phyloP scores from a whole-genome alignment of 192 early-diverging fungal genomes.

The Powellomyces hirtus region DNA sequence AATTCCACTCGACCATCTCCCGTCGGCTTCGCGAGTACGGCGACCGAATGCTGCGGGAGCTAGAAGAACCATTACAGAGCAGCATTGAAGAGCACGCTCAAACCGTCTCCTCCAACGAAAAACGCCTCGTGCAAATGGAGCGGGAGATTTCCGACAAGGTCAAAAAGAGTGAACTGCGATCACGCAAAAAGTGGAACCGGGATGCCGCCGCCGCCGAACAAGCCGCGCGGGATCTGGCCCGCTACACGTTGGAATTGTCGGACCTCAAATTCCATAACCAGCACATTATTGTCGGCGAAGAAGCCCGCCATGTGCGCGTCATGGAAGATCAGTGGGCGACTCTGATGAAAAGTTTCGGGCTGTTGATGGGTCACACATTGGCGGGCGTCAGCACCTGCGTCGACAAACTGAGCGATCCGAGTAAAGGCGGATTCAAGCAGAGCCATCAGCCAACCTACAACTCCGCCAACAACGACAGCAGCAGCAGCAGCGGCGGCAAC shows the following conservation, averaged over 20 bases:
- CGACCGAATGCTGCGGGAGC: slow-evolving; percentile 18
- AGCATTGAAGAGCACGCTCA: slow-evolving; percentile 24
- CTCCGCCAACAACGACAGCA: too few relatives aligned
- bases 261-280: slow-evolving; percentile 20
- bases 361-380: not conserved
- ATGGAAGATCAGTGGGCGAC: slow-evolving; percentile 18
- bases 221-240: slow-evolving; percentile 9
- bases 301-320: slow-evolving; percentile 19
- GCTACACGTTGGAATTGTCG: slow-evolving; percentile 15
- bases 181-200: slow-evolving; percentile 5
- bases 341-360: not conserved
- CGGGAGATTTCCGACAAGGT: slow-evolving; percentile 24
- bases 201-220: slow-evolving; percentile 10
- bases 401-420: slow-evolving; percentile 1
- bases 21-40: slow-evolving; percentile 16
- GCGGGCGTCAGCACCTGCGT: not conserved
- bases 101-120: slow-evolving; percentile 19
- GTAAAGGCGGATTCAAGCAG: too few relatives aligned
- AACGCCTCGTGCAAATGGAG: slow-evolving; percentile 18
- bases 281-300: slow-evolving; percentile 19
- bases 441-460: too few relatives aligned
- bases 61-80: slow-evolving; percentile 26
- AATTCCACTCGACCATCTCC: slow-evolving; percentile 22
- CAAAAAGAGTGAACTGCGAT: slow-evolving; percentile 18
- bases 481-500: not conserved